Base-by-base conservation (phyloP, 495 filamentous ascomycete genomes). In the Penicillium paxilli region DNA sequence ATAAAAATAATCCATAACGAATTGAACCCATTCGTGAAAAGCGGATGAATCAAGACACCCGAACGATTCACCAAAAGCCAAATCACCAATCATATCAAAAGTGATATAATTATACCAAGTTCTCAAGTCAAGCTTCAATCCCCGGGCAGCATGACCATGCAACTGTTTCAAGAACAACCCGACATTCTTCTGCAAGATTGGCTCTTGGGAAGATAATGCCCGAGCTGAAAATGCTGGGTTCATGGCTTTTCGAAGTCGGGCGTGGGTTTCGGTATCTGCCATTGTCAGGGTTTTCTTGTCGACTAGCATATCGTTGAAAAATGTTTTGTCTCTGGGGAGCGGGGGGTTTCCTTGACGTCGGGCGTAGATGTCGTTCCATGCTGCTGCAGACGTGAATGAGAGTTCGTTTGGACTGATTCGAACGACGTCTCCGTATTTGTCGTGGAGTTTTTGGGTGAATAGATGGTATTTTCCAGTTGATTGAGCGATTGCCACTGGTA, bases 1-100 rank as follows among this genome's bases (percentile, higher is more conserved):
- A 47, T 33, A 47, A 12, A 19, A 30, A 23, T 47, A 25, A 32
- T 32, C 44, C 5, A 32, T 17, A 2, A 32, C 16, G 24, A 26
- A 47, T 10, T 28, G 17, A 20, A 38, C 47, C 19, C 12, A 49
- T 16, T 17, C 20, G 16, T 49, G 35, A 9, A 16, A 38, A n/a
- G 4, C 4, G 16, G 35, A 38, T 38, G 35, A 16, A n/a, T 49
- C 47, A 26, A 49, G 16, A 10, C 25, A 26, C 8, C 30, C 25
- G 11, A 49, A 49, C 2, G 47, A 33, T 33, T 49, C 47, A 2
- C 47, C 30, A 20, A 49, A 49, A 14, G 47, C 47, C 10, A 49
- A 16, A 20, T 49, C 47, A 14, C 47, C 47, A n/a, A 49, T 26
- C 21, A 49, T 20, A 33, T 49, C 47, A n/a, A 49, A 23, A 20